These are phyloP conservation scores for Metschnikowia picachoensis DNA, from an alignment of 805 yeast genomes.

Conservation along the genomic window DNA sequence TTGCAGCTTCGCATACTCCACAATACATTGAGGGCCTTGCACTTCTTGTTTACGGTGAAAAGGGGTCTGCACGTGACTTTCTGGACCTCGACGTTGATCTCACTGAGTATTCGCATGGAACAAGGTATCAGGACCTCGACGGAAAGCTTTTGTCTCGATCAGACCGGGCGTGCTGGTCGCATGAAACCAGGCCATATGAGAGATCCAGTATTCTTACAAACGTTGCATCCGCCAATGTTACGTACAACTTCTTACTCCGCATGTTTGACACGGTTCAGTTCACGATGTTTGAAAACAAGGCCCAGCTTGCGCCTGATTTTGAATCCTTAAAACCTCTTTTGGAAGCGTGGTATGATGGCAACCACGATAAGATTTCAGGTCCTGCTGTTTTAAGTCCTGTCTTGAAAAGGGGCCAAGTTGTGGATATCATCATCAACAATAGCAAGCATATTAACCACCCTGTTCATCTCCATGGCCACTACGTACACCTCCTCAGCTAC, in stretches of 20 bases:
- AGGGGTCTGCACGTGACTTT: background rate
- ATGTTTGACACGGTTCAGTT: slow-evolving; percentile 27
- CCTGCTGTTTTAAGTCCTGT: slow-evolving; percentile 10
- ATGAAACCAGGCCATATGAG: slow-evolving; percentile 21
- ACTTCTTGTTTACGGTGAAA: slow-evolving; percentile 21
- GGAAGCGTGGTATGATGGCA: background rate
- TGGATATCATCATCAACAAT: slow-evolving; percentile 31
- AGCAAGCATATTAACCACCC: slow-evolving; percentile 29
- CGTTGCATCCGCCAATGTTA: slow-evolving; percentile 22
- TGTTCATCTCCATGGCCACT: slow-evolving; percentile 34
- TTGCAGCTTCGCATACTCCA: slow-evolving; percentile 26
- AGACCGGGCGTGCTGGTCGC: slow-evolving; percentile 15
- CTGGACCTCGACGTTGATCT: background rate
- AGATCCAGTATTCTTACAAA: background rate
- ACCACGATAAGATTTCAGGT: background rate
- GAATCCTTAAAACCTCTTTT: slow-evolving; percentile 25
- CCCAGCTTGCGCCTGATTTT: slow-evolving; percentile 16
- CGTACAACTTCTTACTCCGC: slow-evolving; percentile 26
- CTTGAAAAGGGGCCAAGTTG: slow-evolving; percentile 25
- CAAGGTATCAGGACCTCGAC: slow-evolving; percentile 19
- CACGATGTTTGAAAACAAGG: slow-evolving; percentile 23
- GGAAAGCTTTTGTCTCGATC: slow-evolving; percentile 17
- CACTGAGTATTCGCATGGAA: slow-evolving; percentile 16
- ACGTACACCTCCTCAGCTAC: slow-evolving; percentile 26
- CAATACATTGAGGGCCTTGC: slow-evolving; percentile 29